Evolutionary conservation across 495 filamentous ascomycete genomes (phyloP).

Genomic region (Neurospora sp.): DNA sequence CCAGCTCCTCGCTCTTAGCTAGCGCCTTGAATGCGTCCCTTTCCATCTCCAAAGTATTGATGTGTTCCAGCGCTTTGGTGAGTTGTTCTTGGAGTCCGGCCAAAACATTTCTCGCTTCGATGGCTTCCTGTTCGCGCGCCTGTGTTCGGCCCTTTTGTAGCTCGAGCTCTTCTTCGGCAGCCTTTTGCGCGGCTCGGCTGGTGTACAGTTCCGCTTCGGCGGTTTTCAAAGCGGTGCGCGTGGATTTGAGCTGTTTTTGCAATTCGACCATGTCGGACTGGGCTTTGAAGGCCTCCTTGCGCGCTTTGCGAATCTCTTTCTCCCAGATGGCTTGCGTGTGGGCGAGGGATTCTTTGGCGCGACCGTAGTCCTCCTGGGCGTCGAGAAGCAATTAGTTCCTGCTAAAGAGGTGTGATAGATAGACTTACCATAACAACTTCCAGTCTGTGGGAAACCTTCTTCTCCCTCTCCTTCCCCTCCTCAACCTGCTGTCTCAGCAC

Average conservation of each 20-base stretch:
- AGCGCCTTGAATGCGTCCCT: slow-evolving; percentile 53
- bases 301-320: slow-evolving; percentile 71
- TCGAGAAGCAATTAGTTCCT: background rate
- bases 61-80: slow-evolving; percentile 48
- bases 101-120: slow-evolving; percentile 62
- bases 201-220: slow-evolving; percentile 54
- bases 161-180: slow-evolving; percentile 25
- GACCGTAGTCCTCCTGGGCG: slow-evolving; percentile 60
- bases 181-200: slow-evolving; percentile 35
- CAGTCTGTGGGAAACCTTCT: slow-evolving; percentile 64
- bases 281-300: slow-evolving; percentile 77
- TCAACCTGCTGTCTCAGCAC: slow-evolving; percentile 46
- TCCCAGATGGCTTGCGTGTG: slow-evolving; percentile 68
- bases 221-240: slow-evolving; percentile 39
- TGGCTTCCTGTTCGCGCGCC: slow-evolving; percentile 63
- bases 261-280: slow-evolving; percentile 66
- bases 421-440: slow-evolving; percentile 60
- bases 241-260: slow-evolving; percentile 72
- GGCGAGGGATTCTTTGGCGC: slow-evolving; percentile 62
- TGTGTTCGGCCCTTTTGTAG: slow-evolving; percentile 38
- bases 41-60: slow-evolving; percentile 60
- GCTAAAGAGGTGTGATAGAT: background rate
- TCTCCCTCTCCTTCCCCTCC: slow-evolving; percentile 64
- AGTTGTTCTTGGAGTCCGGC: slow-evolving; percentile 67
- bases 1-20: slow-evolving; percentile 48